phyloP scores from a whole-genome alignment of 768 basidiomycete genomes.

The Naganishia friedmannii region DNA sequence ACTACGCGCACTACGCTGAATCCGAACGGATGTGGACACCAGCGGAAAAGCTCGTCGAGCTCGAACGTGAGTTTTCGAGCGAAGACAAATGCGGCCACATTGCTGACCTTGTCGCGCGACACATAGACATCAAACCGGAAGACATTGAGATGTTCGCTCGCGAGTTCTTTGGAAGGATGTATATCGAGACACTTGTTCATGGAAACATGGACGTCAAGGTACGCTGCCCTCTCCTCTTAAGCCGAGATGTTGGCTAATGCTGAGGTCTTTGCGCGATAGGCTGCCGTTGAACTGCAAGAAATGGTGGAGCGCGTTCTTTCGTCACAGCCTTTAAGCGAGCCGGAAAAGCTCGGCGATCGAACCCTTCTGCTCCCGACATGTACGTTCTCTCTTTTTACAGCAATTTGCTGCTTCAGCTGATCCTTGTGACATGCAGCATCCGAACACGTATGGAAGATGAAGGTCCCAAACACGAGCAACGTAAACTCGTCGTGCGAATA shows the following conservation, averaged over 20 bases:
- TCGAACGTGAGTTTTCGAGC: slow-evolving; percentile 64
- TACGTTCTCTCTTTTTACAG: slow-evolving; percentile 45
- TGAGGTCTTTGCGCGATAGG: slow-evolving; percentile 56
- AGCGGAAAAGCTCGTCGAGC: slow-evolving; percentile 69
- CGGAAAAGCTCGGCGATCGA: slow-evolving; percentile 58
- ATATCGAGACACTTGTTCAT: slow-evolving; percentile 69
- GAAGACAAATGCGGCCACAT: neutral
- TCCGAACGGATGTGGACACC: slow-evolving; percentile 70
- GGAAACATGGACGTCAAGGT: slow-evolving; percentile 86
- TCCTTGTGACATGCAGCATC: slow-evolving; percentile 57
- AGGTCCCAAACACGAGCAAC: slow-evolving; percentile 77
- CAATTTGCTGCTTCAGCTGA: neutral
- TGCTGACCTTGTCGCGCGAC: neutral
- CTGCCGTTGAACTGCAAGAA: slow-evolving; percentile 70
- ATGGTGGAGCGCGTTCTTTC: slow-evolving; percentile 67
- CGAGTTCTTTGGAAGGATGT: slow-evolving; percentile 63
- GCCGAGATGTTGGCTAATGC: neutral
- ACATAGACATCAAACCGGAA: slow-evolving; percentile 65
- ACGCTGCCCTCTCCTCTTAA: slow-evolving; percentile 41
- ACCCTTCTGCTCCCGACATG: slow-evolving; percentile 70
- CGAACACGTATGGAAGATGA: slow-evolving; percentile 65
- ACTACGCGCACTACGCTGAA: slow-evolving; percentile 68
- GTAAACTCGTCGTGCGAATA: slow-evolving; percentile 83
- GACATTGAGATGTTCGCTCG: slow-evolving; percentile 66
- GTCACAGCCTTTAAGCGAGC: slow-evolving; percentile 59